Evolutionary conservation across 2,329 filamentous ascomycete genomes (phyloP), one percentile per base, ranked within the genome.

Genomic region (Calonectria pteridis): DNA sequence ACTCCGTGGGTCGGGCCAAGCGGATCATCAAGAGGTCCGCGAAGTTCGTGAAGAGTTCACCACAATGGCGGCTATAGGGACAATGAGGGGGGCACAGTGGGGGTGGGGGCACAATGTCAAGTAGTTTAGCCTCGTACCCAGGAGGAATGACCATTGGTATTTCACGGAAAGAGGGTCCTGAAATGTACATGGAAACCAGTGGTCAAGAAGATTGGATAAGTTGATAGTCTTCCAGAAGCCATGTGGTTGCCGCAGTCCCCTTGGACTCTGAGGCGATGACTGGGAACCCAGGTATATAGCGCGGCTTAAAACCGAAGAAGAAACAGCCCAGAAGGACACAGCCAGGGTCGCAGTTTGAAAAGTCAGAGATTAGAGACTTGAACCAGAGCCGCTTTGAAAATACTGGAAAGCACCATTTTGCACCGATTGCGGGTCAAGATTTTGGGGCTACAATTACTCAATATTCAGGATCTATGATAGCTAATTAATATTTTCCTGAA

Each of bases 171-270:
- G n/a, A n/a, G n/a, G n/a, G n/a, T n/a, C n/a, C n/a, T n/a, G n/a
- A n/a, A n/a, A n/a, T n/a, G n/a, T n/a, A n/a, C n/a, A n/a, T n/a
- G n/a, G n/a, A n/a, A n/a, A n/a, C n/a, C n/a, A n/a, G n/a, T n/a
- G n/a, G n/a, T n/a, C n/a, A n/a, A n/a, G n/a, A n/a, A n/a, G n/a
- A n/a, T 0, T 50, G 11, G 13, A 70, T 18, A n/a, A 70, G 37
- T 18, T 70, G 55, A 10, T 43, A 51, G 7, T 46, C 67, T 55
- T 70, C 66, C 37, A 69, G 13, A 23, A 58, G 62, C 66, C 53
- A 69, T 50, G 28, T 43, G n/a, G 53, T 62, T 7, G 51, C 66
- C 20, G 26, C 37, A 23, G 53, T 9, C 14, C 53, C 66, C 7
- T 69, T 62, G 3, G 26, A 23, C 0, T 59, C 40, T 6, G 66